Evolutionary conservation across 139 green algal species (phyloP).

Genomic region (Marvania coccoides): DNA sequence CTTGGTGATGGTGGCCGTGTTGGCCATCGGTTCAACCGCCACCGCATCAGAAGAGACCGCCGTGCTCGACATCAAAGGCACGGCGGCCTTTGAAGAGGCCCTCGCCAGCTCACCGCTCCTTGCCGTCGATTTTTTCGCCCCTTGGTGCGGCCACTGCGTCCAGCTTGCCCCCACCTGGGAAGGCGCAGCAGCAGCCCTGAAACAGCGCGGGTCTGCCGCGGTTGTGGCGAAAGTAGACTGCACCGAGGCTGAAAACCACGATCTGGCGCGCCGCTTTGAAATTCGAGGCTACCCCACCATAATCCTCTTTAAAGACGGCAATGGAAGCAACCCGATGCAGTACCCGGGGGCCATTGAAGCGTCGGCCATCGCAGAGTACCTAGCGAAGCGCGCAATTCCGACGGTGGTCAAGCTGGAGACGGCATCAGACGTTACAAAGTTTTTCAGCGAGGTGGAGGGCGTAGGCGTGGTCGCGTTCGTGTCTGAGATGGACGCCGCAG

Average conservation of each 20-base stretch:
- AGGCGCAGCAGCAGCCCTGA: slow-evolving; percentile 24
- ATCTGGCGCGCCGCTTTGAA: slow-evolving; percentile 27
- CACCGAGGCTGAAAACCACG: slow-evolving; percentile 34
- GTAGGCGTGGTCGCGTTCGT: not conserved
- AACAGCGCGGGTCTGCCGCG: not conserved
- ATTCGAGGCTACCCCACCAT: slow-evolving; percentile 47
- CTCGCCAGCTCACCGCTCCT: not conserved
- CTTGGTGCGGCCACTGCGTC: slow-evolving; percentile 23
- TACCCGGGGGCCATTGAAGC: slow-evolving; percentile 45
- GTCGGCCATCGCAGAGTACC: slow-evolving; percentile 38
- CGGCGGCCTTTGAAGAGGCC: not conserved
- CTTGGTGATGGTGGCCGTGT: not conserved
- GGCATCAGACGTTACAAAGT: not conserved
- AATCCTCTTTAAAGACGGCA: slow-evolving; percentile 39
- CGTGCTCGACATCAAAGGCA: not conserved
- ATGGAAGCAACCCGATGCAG: slow-evolving; percentile 13
- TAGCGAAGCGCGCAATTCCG: slow-evolving; percentile 23
- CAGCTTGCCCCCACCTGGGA: slow-evolving; percentile 35
- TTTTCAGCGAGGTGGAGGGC: not conserved
- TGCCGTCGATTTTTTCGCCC: slow-evolving; percentile 7
- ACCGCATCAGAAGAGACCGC: not conserved
- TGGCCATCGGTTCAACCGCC: not conserved
- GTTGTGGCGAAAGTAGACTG: slow-evolving; percentile 18
- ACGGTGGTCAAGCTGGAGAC: slow-evolving; percentile 1
- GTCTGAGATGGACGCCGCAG: not conserved